Conservation (phyloP, 1,284 basidiomycete genomes). For the Ustilago crameri region DNA sequence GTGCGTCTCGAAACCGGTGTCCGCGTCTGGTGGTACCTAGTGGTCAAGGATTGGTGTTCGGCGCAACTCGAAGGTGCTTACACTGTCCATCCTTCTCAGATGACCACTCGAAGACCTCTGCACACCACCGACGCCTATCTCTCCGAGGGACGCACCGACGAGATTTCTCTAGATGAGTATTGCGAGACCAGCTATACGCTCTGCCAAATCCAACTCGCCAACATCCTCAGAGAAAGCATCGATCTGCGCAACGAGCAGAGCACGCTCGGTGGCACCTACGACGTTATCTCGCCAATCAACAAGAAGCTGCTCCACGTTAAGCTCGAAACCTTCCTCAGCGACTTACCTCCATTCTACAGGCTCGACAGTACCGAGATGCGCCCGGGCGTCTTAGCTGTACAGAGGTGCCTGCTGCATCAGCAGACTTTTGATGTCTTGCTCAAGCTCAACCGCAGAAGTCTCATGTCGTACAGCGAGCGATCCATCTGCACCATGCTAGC, state of each 20-base stretch:
- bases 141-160: constrained; percentile 19
- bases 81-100: constrained; percentile 53
- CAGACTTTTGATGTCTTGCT: constrained; percentile 52
- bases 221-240: constrained; percentile 48
- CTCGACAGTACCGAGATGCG: constrained; percentile 40
- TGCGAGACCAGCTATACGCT: constrained; percentile 54
- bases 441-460: constrained; percentile 44
- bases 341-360: constrained; percentile 47
- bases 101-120: constrained; percentile 52
- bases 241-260: constrained; percentile 53
- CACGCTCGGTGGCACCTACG: constrained; percentile 37
- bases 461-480: constrained; percentile 34
- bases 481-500: constrained; percentile 47
- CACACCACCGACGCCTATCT: constrained; percentile 53
- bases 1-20: constrained; percentile 49
- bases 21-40: constrained; percentile 59
- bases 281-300: constrained; percentile 35
- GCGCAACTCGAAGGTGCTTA: constrained; percentile 53
- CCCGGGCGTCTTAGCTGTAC: constrained; percentile 44
- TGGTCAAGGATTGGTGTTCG: constrained; percentile 58
- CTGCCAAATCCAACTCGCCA: constrained; percentile 48
- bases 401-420: constrained; percentile 55
- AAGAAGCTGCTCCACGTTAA: constrained; percentile 40
- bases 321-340: constrained; percentile 37
- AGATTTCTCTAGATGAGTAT: constrained; percentile 27